A percentile compares a stretch with the other conserved stretches of the same genome.
These are phyloP conservation scores for Saccharomycopsis vini DNA, from an alignment of 805 yeast species.

Conservation along the genomic window DNA sequence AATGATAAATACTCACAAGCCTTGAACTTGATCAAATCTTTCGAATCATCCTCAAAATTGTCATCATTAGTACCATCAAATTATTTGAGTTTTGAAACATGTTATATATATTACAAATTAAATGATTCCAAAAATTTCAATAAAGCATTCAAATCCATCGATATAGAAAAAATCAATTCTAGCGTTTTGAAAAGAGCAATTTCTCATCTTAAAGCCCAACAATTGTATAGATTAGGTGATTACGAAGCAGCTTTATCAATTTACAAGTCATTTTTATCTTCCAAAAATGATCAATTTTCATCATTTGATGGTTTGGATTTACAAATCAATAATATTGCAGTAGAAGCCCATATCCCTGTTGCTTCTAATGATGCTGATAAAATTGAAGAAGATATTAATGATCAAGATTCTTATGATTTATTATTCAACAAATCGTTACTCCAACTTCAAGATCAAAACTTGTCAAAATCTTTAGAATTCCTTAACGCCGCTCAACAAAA, in stretches of 20 bases:
- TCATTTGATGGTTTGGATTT: conserved; percentile 42
- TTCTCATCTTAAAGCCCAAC: conserved; percentile 44
- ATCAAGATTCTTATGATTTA: conserved; percentile 38
- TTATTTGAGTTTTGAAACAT: conserved; percentile 40
- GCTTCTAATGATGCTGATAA: conserved; percentile 14
- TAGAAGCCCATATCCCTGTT: conserved; percentile 17
- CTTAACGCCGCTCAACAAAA: conserved; percentile 37
- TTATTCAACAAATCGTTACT: conserved; percentile 58
- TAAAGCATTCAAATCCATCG: conserved; percentile 21
- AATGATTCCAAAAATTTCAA: conserved; percentile 28
- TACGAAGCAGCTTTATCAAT: conserved; percentile 40
- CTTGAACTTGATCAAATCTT: conserved; percentile 2
- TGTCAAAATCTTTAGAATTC: conserved; percentile 31
- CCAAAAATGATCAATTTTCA: conserved; percentile 26
- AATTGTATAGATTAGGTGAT: conserved; percentile 42
- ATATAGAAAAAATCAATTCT: conserved; percentile 18
- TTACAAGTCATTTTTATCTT: conserved; percentile 38
- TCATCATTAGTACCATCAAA: conserved; percentile 18
- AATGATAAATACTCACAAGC: conserved; percentile 12
- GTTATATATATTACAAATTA: conserved; percentile 57
- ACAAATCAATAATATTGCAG: conserved; percentile 44
- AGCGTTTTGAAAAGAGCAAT: conserved; percentile 29
- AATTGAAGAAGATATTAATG: conserved; percentile 19
- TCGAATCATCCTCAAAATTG: background rate
- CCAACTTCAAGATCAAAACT: conserved; percentile 36